phyloP scores from a whole-genome alignment of 2,329 filamentous ascomycete genomes.

The Sodiomyces alkalinus region DNA sequence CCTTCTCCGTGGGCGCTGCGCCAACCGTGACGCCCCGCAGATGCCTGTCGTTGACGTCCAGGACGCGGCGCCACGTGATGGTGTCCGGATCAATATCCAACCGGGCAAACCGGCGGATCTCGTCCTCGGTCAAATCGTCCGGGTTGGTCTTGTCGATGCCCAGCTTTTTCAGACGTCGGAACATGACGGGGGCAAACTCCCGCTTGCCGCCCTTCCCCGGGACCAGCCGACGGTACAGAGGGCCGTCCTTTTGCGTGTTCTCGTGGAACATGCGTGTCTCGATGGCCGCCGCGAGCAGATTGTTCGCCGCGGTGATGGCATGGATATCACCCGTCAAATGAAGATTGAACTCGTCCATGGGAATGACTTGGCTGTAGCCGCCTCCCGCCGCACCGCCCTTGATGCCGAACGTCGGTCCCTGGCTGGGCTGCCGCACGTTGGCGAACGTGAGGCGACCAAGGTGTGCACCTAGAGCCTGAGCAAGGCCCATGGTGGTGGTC shows the following conservation, averaged over 20 bases:
- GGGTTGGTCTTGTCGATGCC: constrained; percentile 93
- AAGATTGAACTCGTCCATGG: constrained; percentile 99
- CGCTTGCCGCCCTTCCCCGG: constrained; percentile 82
- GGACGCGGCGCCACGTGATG: constrained; percentile 90
- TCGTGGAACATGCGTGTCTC: constrained; percentile 99
- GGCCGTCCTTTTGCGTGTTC: constrained; percentile 78
- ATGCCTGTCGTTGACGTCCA: constrained; percentile 95
- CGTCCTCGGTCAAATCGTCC: constrained; percentile 76
- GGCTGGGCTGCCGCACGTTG: constrained; percentile 92
- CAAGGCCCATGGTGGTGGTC: constrained; percentile 90
- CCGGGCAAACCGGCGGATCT: constrained; percentile 76
- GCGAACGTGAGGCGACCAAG: constrained; percentile 80
- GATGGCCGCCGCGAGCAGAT: constrained; percentile 87
- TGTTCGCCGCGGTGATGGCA: constrained; percentile 93
- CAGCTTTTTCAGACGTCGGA: constrained; percentile 84
- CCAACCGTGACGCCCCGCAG: constrained; percentile 81
- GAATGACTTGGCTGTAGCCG: constrained; percentile 97
- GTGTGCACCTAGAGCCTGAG: constrained; percentile 83
- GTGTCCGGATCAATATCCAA: constrained; percentile 93
- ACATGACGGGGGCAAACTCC: constrained; percentile 78
- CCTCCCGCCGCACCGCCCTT: constrained; percentile 95
- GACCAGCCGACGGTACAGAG: constrained; percentile 77
- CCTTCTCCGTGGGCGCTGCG: constrained; percentile 79
- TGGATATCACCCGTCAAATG: constrained; percentile 97
- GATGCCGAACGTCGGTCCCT: constrained; percentile 96